These are phyloP conservation scores for Coccomyxa subellipsoidea DNA, from an alignment of 163 green algal species.

Conservation along the genomic window DNA sequence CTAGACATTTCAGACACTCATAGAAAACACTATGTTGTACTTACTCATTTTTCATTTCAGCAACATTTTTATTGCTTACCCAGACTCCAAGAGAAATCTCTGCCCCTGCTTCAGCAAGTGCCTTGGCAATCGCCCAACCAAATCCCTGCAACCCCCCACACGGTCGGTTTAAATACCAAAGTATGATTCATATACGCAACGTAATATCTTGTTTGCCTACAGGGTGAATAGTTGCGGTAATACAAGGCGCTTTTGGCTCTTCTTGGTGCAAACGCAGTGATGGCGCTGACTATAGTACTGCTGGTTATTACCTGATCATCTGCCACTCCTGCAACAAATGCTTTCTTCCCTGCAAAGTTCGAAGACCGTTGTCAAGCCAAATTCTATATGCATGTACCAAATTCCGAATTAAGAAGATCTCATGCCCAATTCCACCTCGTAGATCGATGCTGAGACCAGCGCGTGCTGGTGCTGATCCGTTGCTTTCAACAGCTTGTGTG, in stretches of 20 bases:
- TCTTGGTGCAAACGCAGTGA: neutral
- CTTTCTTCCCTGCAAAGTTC: conserved; percentile 88
- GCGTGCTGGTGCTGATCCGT: neutral
- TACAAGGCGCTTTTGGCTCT: neutral
- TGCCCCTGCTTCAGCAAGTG: conserved; percentile 88
- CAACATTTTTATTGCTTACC: conserved; percentile 53
- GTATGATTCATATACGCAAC: too few relatives aligned
- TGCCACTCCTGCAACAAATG: conserved; percentile 97
- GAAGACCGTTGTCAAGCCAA: neutral
- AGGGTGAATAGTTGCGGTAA: neutral
- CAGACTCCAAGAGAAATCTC: conserved; percentile 97
- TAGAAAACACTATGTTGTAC: too few relatives aligned
- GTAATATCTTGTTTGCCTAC: too few relatives aligned
- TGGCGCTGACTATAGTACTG: conserved; percentile 2
- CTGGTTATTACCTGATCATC: conserved; percentile 84
- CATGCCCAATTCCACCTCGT: conserved; percentile 6
- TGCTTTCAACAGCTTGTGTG: neutral
- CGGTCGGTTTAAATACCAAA: too few relatives aligned
- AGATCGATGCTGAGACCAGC: conserved; percentile 25
- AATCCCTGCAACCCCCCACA: conserved; percentile 94
- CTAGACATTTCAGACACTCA: neutral
- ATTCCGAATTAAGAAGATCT: neutral
- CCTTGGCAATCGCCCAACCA: conserved; percentile 97
- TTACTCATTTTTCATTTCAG: too few relatives aligned
- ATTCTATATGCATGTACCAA: neutral